Evolutionary conservation across 768 basidiomycete species (phyloP).

Genomic region (Tubosaeta sp.): DNA sequence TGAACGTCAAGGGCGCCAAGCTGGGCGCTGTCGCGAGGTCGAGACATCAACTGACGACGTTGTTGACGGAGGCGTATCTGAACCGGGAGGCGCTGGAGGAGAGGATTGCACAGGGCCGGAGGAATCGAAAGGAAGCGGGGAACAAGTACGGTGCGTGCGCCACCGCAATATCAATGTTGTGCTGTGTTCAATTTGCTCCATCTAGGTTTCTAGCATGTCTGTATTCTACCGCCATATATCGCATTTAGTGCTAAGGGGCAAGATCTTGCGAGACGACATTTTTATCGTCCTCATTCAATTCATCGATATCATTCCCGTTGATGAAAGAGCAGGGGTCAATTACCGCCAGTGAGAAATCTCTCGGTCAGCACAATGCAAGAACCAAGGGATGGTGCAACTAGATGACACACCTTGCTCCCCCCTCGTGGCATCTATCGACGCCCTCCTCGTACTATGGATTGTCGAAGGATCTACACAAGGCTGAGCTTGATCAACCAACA

Average conservation of each 20-base stretch:
- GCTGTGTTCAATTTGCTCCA: neutral
- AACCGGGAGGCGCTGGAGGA: constrained; percentile 83
- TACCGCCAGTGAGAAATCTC: too few species aligned
- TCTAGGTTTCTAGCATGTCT: constrained; percentile 21
- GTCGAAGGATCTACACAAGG: too few species aligned
- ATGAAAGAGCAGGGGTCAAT: too few species aligned
- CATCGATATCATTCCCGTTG: too few species aligned
- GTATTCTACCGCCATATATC: constrained; percentile 9
- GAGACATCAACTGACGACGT: constrained; percentile 74
- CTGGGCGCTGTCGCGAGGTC: constrained; percentile 63
- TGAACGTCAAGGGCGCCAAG: constrained; percentile 82
- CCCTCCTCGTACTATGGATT: too few species aligned
- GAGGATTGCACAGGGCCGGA: constrained; percentile 73
- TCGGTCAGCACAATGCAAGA: too few species aligned
- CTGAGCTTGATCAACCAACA: too few species aligned
- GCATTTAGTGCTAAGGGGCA: constrained; percentile 13
- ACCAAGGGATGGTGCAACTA: too few species aligned
- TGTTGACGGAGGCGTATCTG: constrained; percentile 77
- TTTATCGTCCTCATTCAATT: too few species aligned
- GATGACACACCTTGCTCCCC: too few species aligned
- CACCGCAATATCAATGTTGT: too few species aligned
- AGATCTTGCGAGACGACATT: neutral
- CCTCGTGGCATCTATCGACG: too few species aligned
- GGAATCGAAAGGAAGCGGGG: constrained; percentile 85
- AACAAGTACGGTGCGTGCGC: constrained; percentile 79